phyloP scores from a whole-genome alignment of 495 filamentous ascomycete genomes.

The Penicillium malachiteum region DNA sequence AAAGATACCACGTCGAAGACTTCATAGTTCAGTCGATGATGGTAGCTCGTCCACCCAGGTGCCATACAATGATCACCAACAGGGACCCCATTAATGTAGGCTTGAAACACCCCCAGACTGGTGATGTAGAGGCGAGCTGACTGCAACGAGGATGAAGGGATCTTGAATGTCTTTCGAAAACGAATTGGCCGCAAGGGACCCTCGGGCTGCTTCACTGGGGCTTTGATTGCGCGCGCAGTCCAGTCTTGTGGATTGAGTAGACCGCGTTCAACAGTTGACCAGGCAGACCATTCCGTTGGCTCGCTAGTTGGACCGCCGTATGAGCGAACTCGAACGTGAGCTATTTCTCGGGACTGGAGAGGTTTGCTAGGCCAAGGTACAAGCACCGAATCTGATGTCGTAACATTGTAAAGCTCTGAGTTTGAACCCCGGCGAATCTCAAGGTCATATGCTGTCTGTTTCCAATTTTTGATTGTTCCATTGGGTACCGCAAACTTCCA shows the following conservation, averaged over 20 bases:
- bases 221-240: slow-evolving; percentile 36
- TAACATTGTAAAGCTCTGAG: slow-evolving; percentile 12
- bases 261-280: slow-evolving; percentile 37
- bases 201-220: slow-evolving; percentile 10
- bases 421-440: slow-evolving; percentile 18
- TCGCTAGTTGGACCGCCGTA: slow-evolving; percentile 19
- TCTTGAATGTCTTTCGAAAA: slow-evolving; percentile 28
- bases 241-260: slow-evolving; percentile 38
- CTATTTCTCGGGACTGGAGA: slow-evolving; percentile 41
- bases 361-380: slow-evolving; percentile 51
- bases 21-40: slow-evolving; percentile 50
- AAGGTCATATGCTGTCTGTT: slow-evolving; percentile 37
- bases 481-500: slow-evolving; percentile 26
- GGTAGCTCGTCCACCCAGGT: slow-evolving; percentile 56
- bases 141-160: slow-evolving; percentile 7
- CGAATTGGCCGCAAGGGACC: slow-evolving; percentile 26
- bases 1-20: slow-evolving; percentile 48
- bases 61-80: slow-evolving; percentile 49
- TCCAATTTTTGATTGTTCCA: slow-evolving; percentile 27
- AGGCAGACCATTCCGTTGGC: slow-evolving; percentile 39
- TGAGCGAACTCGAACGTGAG: slow-evolving; percentile 36
- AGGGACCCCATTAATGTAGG: slow-evolving; percentile 46
- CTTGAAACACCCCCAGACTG: slow-evolving; percentile 49
- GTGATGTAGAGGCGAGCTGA: slow-evolving; percentile 51
- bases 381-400: slow-evolving; percentile 37